phyloP scores from a whole-genome alignment of 1,284 basidiomycete genomes.

The Cryptococcus depauperatus region DNA sequence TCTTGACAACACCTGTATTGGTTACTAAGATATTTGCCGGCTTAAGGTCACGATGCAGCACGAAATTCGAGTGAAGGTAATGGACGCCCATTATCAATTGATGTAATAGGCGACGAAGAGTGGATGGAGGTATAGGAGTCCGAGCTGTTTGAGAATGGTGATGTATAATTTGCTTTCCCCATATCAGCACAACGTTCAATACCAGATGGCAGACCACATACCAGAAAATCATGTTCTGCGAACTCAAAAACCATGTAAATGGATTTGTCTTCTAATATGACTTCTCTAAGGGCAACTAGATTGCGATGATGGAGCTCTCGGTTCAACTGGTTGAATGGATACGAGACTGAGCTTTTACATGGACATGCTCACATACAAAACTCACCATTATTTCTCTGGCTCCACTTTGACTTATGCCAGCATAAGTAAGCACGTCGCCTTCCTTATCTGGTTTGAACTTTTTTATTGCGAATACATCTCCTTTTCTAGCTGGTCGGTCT shows the following conservation, averaged over 20 bases:
- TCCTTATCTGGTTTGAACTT: constrained; percentile 99
- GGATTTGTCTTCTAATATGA: constrained; percentile 93
- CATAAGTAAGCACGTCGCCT: constrained; percentile 85
- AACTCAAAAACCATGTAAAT: constrained; percentile 99
- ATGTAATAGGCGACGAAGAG: constrained; percentile 87
- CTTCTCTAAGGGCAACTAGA: constrained; percentile 81
- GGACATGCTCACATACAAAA: not conserved
- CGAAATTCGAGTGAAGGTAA: constrained; percentile 90
- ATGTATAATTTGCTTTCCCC: constrained; percentile 86
- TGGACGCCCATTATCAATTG: constrained; percentile 93
- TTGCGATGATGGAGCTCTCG: constrained; percentile 91
- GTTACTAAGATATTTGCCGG: constrained; percentile 98
- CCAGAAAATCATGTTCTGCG: constrained; percentile 95
- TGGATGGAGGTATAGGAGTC: constrained; percentile 57
- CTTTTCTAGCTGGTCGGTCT: constrained; percentile 52
- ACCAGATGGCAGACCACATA: constrained; percentile 44
- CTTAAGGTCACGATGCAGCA: constrained; percentile 93
- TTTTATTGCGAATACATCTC: constrained; percentile 84
- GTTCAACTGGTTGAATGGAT: constrained; percentile 58
- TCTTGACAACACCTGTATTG: constrained; percentile 82
- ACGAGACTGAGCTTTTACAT: not conserved
- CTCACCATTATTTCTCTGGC: constrained; percentile 19
- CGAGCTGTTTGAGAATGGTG: constrained; percentile 88
- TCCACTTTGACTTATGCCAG: constrained; percentile 95
- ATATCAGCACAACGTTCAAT: not conserved